Evolutionary conservation across 805 yeast species (phyloP).

Genomic region (Spencermartinsiella europaea): DNA sequence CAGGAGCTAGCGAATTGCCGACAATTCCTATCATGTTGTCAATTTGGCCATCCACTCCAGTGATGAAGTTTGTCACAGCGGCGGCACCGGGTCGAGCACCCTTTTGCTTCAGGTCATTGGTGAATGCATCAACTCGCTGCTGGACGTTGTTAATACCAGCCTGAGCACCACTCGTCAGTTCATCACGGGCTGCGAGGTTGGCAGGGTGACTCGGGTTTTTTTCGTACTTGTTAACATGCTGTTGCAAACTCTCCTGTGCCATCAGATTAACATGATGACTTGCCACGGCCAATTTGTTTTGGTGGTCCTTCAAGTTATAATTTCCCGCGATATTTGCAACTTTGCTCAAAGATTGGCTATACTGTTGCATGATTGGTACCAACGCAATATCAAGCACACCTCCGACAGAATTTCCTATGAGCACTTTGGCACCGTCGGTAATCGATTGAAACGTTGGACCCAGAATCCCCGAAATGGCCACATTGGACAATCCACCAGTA

Average conservation of each 20-base stretch:
- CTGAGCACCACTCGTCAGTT: constrained; percentile 8
- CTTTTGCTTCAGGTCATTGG: background rate
- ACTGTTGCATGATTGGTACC: constrained; percentile 12
- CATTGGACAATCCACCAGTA: constrained; percentile 16
- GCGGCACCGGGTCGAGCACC: background rate
- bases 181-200: constrained; percentile 6
- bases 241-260: background rate
- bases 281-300: constrained; percentile 3
- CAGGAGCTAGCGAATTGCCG: constrained; percentile 17
- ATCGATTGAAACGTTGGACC: constrained; percentile 22
- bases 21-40: constrained; percentile 27
- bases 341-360: constrained; percentile 6
- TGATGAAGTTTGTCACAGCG: constrained; percentile 20
- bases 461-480: constrained; percentile 11
- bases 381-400: constrained; percentile 13
- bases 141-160: constrained; percentile 19
- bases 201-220: background rate
- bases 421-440: constrained; percentile 23
- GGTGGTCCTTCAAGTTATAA: constrained; percentile 6
- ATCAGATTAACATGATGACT: constrained; percentile 4
- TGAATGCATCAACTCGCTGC: constrained; percentile 10
- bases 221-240: background rate
- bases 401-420: constrained; percentile 19
- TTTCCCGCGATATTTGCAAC: constrained; percentile 10
- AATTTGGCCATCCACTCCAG: constrained; percentile 32